A percentile compares a stretch with the other conserved stretches of the same genome.
phyloP scores from a whole-genome alignment of 2,329 filamentous ascomycete species.

The Phialophora macrospora region DNA sequence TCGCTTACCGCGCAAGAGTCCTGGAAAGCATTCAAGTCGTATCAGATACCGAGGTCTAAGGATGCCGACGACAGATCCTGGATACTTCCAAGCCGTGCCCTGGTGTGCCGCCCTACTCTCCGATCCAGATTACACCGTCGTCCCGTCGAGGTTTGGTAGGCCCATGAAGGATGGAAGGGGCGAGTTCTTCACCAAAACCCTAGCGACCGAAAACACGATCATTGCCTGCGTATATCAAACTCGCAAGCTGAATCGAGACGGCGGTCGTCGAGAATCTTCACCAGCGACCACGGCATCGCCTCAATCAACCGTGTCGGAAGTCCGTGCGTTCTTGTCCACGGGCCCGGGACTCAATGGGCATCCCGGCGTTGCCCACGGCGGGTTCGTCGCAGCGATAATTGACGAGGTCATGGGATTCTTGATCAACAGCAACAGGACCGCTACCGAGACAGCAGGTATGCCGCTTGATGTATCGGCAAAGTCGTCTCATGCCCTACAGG shows the following conservation, averaged over 20 bases:
- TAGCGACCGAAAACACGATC: conserved; percentile 9
- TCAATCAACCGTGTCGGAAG: not conserved
- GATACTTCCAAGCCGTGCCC: not conserved
- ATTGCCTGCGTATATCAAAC: conserved; percentile 10
- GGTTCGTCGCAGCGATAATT: conserved; percentile 18
- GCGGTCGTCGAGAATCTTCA: not conserved
- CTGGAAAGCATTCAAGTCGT: not conserved
- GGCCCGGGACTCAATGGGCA: conserved; percentile 11
- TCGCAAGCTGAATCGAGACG: not conserved
- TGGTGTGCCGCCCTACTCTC: not conserved
- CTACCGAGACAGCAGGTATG: not conserved
- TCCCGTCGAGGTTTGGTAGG: conserved; percentile 10
- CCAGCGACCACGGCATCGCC: no score
- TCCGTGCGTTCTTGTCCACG: conserved; percentile 9
- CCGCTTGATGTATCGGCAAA: not conserved
- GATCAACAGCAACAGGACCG: conserved; percentile 9
- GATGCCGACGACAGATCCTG: conserved; percentile 1
- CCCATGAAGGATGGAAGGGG: conserved; percentile 8
- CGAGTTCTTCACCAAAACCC: conserved; percentile 14
- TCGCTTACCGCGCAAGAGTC: no score
- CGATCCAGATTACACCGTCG: conserved; percentile 3
- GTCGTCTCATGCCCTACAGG: not conserved
- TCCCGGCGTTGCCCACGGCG: conserved; percentile 14
- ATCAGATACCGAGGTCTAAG: not conserved
- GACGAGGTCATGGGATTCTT: conserved; percentile 17